These are phyloP conservation scores for Lactarius vividus DNA, from an alignment of 768 basidiomycete species.

Conservation along the genomic window DNA sequence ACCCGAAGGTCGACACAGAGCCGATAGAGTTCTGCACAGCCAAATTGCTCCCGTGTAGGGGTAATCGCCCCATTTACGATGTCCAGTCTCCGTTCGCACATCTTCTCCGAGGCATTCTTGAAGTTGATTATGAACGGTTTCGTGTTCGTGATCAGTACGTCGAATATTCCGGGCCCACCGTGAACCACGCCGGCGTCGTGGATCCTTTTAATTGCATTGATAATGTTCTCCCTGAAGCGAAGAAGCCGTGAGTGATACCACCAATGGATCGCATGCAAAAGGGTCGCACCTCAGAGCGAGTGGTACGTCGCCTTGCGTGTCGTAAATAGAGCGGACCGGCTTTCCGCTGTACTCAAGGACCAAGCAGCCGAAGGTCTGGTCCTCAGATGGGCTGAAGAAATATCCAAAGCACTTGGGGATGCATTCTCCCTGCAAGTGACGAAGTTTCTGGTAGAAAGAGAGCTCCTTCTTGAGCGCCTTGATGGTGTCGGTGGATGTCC, in stretches of 20 bases:
- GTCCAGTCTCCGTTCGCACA: conserved; percentile 11
- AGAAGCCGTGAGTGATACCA: background rate
- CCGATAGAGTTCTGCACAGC: conserved; percentile 19
- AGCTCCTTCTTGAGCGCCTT: conserved; percentile 14
- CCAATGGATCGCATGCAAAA: background rate
- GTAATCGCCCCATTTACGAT: conserved; percentile 12
- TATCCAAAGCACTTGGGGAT: conserved; percentile 20
- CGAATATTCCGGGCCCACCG: conserved; percentile 9
- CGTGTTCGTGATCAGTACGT: background rate
- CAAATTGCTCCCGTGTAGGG: conserved; percentile 17
- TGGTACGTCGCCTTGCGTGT: conserved; percentile 7
- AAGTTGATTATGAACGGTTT: conserved; percentile 21
- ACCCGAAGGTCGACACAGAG: conserved; percentile 12
- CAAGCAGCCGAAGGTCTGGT: conserved; percentile 10
- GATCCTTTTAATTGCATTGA: conserved; percentile 5
- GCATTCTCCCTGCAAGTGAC: conserved; percentile 10
- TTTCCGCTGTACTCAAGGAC: conserved; percentile 17
- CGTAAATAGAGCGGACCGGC: conserved; percentile 15
- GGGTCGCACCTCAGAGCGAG: conserved; percentile 7
- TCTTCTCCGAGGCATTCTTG: conserved; percentile 12
- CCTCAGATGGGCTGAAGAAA: conserved; percentile 11
- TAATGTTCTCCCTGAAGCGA: background rate
- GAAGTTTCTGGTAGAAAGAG: conserved; percentile 15
- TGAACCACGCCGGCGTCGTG: conserved; percentile 18
- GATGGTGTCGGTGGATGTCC: background rate